Conservation (phyloP, 2,329 filamentous ascomycete genomes). For the Fusarium protoensiforme region DNA sequence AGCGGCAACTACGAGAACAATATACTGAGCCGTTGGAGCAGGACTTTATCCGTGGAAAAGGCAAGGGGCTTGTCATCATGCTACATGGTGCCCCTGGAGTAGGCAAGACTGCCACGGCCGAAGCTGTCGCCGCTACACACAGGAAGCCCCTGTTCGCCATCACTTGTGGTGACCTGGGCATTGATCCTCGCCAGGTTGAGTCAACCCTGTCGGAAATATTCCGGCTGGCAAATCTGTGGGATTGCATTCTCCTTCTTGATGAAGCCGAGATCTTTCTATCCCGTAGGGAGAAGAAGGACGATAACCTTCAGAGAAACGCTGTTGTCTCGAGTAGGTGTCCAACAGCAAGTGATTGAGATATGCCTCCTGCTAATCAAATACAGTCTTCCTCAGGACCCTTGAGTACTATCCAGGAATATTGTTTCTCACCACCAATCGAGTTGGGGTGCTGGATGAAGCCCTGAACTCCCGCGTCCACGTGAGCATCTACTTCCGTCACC, state of each 20-base stretch:
- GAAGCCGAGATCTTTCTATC: slow-evolving; percentile 6
- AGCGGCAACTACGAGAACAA: background rate
- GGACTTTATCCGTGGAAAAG: background rate
- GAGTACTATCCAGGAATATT: slow-evolving; percentile 2
- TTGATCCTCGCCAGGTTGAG: background rate
- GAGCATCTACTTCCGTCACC: background rate
- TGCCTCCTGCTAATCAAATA: background rate
- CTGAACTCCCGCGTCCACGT: background rate
- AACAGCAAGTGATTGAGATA: background rate
- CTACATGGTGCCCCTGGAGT: background rate
- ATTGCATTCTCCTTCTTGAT: background rate
- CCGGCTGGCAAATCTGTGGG: background rate
- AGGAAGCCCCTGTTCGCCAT: background rate
- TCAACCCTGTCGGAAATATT: background rate
- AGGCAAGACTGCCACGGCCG: background rate
- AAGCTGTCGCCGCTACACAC: background rate
- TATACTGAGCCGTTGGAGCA: background rate
- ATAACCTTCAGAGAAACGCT: background rate
- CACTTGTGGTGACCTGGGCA: background rate
- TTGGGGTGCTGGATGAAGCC: background rate
- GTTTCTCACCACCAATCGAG: background rate
- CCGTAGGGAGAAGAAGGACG: background rate
- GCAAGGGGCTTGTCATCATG: background rate
- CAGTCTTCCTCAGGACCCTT: background rate
- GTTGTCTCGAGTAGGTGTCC: background rate